phyloP scores from a whole-genome alignment of 2,329 filamentous ascomycete genomes.

The Trichoderma koningiopsis region DNA sequence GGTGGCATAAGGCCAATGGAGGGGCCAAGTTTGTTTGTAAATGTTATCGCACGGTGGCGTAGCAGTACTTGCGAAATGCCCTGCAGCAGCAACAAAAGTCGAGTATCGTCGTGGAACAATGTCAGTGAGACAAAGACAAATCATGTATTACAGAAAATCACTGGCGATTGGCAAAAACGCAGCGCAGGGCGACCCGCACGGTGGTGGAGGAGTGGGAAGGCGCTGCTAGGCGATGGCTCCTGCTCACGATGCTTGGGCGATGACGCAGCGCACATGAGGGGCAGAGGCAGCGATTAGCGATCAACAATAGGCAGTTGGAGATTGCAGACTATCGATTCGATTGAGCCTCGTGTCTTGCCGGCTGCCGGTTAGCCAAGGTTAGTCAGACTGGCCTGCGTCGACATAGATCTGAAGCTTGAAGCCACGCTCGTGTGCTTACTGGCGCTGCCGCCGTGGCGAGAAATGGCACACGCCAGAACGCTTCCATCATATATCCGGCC shows the following conservation, averaged over 20 bases:
- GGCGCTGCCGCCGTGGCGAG: neutral
- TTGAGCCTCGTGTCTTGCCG: neutral
- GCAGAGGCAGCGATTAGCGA: neutral
- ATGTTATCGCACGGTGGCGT: neutral
- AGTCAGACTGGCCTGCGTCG: neutral
- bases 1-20: neutral
- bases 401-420: neutral
- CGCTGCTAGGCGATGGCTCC: neutral
- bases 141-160: neutral
- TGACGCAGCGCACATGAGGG: constrained; percentile 7
- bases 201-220: neutral
- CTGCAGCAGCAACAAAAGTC: neutral
- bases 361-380: neutral
- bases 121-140: neutral
- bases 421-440: neutral
- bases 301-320: neutral
- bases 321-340: neutral
- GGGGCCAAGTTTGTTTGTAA: neutral
- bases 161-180: neutral
- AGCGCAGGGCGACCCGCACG: neutral
- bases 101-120: neutral
- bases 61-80: neutral
- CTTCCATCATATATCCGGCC: neutral
- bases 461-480: neutral
- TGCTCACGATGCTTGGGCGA: constrained; percentile 9